These are phyloP conservation scores for Coniochaeta sp. DNA, from an alignment of 2,329 filamentous ascomycete genomes.

Conservation along the genomic window DNA sequence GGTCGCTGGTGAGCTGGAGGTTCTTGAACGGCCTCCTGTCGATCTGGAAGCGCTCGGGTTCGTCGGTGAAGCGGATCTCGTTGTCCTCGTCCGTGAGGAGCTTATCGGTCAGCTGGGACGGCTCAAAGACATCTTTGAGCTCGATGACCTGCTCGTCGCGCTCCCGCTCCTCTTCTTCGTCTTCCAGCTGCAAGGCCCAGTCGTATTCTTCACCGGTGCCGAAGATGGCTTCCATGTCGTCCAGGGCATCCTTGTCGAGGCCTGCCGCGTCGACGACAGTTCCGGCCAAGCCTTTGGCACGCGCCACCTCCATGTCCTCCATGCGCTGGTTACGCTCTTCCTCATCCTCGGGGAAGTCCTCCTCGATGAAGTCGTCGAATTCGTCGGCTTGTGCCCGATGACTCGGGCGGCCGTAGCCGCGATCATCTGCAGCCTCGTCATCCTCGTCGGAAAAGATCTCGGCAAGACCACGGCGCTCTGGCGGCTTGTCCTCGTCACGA, in stretches of 20 bases:
- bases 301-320: constrained; percentile 83
- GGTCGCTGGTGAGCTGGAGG: constrained; percentile 70
- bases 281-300: constrained; percentile 63
- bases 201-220: constrained; percentile 93
- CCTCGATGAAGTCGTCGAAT: constrained; percentile 94
- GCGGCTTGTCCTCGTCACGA: constrained; percentile 57
- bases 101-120: constrained; percentile 87
- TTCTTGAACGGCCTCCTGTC: constrained; percentile 84
- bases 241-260: constrained; percentile 83
- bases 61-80: constrained; percentile 76
- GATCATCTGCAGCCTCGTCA: constrained; percentile 57
- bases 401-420: constrained; percentile 40
- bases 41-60: constrained; percentile 90
- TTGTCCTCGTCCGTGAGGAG: constrained; percentile 96
- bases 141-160: constrained; percentile 79
- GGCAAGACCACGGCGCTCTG: constrained; percentile 65
- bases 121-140: constrained; percentile 96
- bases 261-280: constrained; percentile 72
- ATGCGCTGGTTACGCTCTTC: constrained; percentile 66
- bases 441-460: constrained; percentile 97
- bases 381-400: constrained; percentile 64
- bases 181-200: constrained; percentile 86
- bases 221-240: constrained; percentile 95
- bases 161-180: constrained; percentile 72
- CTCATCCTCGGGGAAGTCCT: constrained; percentile 86